Evolutionary conservation across 2,329 filamentous ascomycete species (phyloP), one percentile per base, ranked within the genome.

Genomic region (Xylariaceae sp.): DNA sequence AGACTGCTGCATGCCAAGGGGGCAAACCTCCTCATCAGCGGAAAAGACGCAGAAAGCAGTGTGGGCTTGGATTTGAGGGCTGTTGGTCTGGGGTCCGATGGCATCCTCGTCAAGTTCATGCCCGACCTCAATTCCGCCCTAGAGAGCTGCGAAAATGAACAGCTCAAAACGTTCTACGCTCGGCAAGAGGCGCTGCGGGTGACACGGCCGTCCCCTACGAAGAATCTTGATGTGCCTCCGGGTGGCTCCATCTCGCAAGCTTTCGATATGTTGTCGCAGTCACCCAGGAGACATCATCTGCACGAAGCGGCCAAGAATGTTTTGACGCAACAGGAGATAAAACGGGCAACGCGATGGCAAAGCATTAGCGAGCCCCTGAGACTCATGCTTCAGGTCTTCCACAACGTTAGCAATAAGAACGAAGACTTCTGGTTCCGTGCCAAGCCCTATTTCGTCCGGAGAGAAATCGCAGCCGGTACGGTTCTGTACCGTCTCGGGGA

Each of bases 341-440:
- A 73, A 34, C 68, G 73, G 4, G 68, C 76, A 14, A 71, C 76
- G 2, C 84, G 81, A 55, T 97, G 89, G 85, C 81, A 84, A 54
- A 79, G 81, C 51, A 94, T 96, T 61, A 86, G 85, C 50, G 88
- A 96, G 58, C 92, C 92, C 0, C 76, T 97, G 6, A 85, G 87
- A 2, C 78, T 98, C 32, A 87, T 98, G 62, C 74, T 98, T 16
- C 90, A 96, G 59, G 87, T 92, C n/a, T 97, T 98, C 66, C 84
- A 92, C 57, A 85, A 88, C 31, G 69, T 96, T 9, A 94, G 86
- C 36, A 70, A 79, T 36, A 81, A 85, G 60, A 92, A 90, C 56
- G 88, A 95, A 61, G 89, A 96, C 61, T 97, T 97, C 59, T 98
- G 92, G 92, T 90, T 89, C 62, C 78, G 78, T 2, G 82, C 81